Percentiles rank a stretch among this genome's conserved stretches.
Conservation (phyloP, 768 basidiomycete genomes). For the Auricularia auricula-judae region DNA sequence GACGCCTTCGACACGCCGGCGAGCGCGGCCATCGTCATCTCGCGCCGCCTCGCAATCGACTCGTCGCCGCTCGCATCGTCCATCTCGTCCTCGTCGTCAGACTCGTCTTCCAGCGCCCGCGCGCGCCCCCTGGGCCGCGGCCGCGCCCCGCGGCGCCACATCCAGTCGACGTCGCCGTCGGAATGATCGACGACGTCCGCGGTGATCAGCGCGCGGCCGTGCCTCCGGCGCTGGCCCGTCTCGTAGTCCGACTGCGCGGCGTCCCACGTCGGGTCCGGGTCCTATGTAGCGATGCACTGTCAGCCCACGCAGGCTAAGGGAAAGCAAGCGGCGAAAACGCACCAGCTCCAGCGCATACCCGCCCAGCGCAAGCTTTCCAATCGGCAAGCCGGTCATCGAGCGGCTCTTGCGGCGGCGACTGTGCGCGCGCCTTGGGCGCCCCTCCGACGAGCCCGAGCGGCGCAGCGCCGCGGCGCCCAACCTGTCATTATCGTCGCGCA, state of each 20-base stretch:
- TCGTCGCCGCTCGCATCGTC: background rate
- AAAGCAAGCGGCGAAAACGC: background rate
- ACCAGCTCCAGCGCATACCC: background rate
- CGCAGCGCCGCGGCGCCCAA: background rate
- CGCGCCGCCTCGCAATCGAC: background rate
- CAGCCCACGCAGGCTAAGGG: background rate
- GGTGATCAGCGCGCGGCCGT: background rate
- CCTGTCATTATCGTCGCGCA: background rate
- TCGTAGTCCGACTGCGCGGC: background rate
- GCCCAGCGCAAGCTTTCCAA: background rate
- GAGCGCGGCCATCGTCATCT: background rate
- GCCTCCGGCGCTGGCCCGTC: background rate
- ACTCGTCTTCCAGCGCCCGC: background rate
- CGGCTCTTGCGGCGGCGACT: background rate
- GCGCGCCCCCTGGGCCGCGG: background rate
- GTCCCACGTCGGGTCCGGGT: background rate
- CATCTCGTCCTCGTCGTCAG: background rate
- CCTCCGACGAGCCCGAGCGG: background rate
- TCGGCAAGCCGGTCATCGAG: background rate
- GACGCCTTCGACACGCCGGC: background rate
- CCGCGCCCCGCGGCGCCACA: background rate
- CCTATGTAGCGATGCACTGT: background rate
- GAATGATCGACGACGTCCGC: background rate
- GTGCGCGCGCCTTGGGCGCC: background rate
- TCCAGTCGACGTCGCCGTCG: background rate